Conservation (phyloP, 23 red algal genomes). For the Gracilaria gracilis region DNA sequence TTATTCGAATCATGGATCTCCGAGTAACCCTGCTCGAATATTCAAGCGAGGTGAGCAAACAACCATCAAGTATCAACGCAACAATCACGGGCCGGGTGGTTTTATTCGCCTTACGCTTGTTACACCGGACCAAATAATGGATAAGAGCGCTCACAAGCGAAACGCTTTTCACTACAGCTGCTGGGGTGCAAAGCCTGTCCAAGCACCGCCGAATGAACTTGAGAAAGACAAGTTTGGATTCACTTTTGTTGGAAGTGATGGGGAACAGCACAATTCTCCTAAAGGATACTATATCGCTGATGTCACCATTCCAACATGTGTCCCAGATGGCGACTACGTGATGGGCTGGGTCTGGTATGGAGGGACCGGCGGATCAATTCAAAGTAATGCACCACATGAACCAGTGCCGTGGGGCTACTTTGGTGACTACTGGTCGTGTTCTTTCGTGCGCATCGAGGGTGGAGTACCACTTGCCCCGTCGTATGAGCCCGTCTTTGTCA, state of each 20-base stretch:
- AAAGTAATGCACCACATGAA: constrained; percentile 9
- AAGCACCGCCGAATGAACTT: constrained; percentile 17
- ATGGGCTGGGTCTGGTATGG: constrained; percentile 69
- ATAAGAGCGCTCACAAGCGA: constrained; percentile 38
- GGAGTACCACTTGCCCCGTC: constrained; percentile 13
- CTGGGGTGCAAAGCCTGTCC: constrained; percentile 65
- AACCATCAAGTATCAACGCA: constrained; percentile 61
- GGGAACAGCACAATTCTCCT: constrained; percentile 15
- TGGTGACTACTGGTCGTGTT: constrained; percentile 58
- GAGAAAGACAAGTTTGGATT: constrained; percentile 49
- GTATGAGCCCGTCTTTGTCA: constrained; percentile 45
- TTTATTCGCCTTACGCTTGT: constrained; percentile 75
- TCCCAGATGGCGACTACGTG: constrained; percentile 68
- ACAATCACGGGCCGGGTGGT: constrained; percentile 73
- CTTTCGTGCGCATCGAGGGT: constrained; percentile 55
- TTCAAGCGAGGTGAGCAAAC: constrained; percentile 25
- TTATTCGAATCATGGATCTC: constrained; percentile 50
- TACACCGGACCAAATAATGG: constrained; percentile 34
- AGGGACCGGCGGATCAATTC: constrained; percentile 33
- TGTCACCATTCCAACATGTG: constrained; percentile 46
- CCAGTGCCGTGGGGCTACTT: constrained; percentile 58
- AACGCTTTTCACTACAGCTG: constrained; percentile 78
- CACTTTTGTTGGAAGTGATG: constrained; percentile 45
- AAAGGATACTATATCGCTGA: constrained; percentile 52
- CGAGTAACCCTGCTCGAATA: constrained; percentile 34